Evolutionary conservation across 768 basidiomycete species (phyloP).

Genomic region (Mrakia hoshinonis): DNA sequence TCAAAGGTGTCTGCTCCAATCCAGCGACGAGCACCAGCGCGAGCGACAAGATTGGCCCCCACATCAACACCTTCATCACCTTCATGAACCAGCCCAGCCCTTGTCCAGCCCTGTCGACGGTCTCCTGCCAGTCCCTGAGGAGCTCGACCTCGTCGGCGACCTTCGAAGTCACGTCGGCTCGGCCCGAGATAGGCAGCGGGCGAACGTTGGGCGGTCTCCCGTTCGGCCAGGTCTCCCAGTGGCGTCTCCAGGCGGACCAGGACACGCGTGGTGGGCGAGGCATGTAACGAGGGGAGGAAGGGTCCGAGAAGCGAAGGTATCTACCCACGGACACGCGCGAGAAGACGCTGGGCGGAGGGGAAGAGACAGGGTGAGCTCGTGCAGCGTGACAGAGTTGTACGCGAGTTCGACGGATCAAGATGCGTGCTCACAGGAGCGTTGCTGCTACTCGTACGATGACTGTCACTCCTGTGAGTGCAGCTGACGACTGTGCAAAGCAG

Average conservation of each 20-base stretch:
- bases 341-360: not conserved
- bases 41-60: not conserved
- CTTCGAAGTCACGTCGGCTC: not conserved
- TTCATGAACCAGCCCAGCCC: not conserved
- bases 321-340: not conserved
- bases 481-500: too few relatives aligned
- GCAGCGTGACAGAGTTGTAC: too few relatives aligned
- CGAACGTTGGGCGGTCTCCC: not conserved
- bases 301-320: not conserved
- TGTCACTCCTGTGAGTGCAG: too few relatives aligned
- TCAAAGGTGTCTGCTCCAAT: conserved; percentile 6
- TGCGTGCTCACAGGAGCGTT: too few relatives aligned
- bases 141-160: not conserved
- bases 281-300: not conserved
- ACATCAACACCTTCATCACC: not conserved
- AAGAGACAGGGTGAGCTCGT: not conserved
- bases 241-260: not conserved
- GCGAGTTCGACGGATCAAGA: too few relatives aligned
- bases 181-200: too few relatives aligned
- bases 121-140: not conserved
- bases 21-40: not conserved
- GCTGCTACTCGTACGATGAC: too few relatives aligned
- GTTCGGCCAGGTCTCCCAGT: not conserved
- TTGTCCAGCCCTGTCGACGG: not conserved
- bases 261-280: not conserved